phyloP scores from a whole-genome alignment of 805 yeast genomes.

The Brettanomyces bruxellensis region DNA sequence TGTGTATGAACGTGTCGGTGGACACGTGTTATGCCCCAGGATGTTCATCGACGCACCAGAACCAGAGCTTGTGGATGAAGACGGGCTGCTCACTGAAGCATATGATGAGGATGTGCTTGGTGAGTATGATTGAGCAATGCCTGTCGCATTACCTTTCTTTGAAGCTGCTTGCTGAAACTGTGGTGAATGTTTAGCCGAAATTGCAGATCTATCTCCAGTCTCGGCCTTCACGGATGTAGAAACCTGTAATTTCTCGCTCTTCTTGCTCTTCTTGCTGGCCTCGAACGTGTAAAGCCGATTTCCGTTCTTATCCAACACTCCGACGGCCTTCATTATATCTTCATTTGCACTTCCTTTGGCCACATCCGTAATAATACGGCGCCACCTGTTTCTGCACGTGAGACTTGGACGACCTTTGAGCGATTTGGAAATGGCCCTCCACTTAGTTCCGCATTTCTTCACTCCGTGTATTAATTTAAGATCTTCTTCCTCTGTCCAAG shows the following conservation, averaged over 20 bases:
- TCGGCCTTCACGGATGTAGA: background rate
- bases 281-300: slow-evolving; percentile 6
- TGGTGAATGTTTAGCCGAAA: background rate
- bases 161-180: background rate
- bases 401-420: slow-evolving; percentile 78
- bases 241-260: background rate
- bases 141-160: background rate
- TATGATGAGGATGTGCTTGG: background rate
- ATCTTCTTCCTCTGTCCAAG: slow-evolving; percentile 79
- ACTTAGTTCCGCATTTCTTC: slow-evolving; percentile 69
- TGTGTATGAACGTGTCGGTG: slow-evolving; percentile 24
- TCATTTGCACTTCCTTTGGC: slow-evolving; percentile 56
- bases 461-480: slow-evolving; percentile 57
- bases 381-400: slow-evolving; percentile 89
- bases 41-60: background rate
- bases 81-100: background rate
- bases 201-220: background rate
- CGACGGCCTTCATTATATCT: slow-evolving; percentile 50
- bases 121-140: background rate
- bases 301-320: slow-evolving; percentile 24
- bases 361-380: slow-evolving; percentile 72
- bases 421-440: slow-evolving; percentile 71
- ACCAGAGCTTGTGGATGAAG: background rate
- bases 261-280: background rate
- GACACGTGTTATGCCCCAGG: slow-evolving; percentile 6